phyloP scores from a whole-genome alignment of 2,329 filamentous ascomycete species.

The Fusarium sp. region DNA sequence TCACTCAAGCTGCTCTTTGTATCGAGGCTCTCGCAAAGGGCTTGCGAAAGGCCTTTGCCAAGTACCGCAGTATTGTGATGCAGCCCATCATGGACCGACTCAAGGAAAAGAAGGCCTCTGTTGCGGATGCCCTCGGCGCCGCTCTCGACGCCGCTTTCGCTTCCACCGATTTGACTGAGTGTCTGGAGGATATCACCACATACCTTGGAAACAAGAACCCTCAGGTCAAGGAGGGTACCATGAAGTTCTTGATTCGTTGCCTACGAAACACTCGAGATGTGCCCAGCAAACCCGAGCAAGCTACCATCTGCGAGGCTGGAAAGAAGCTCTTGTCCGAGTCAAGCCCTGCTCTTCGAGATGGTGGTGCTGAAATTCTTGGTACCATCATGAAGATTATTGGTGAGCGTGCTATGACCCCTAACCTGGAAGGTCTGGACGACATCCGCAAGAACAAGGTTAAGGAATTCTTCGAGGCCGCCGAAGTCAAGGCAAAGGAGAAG shows the following conservation, averaged over 20 bases:
- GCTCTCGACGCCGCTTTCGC: slow-evolving; percentile 78
- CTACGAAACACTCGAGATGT: slow-evolving; percentile 84
- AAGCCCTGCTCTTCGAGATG: slow-evolving; percentile 83
- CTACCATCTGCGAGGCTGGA: slow-evolving; percentile 83
- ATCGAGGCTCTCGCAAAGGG: slow-evolving; percentile 90
- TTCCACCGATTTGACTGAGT: slow-evolving; percentile 79
- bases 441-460: slow-evolving; percentile 96
- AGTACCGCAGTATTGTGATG: slow-evolving; percentile 83
- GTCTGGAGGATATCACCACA: slow-evolving; percentile 87
- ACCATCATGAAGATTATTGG: slow-evolving; percentile 99
- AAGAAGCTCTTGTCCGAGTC: slow-evolving; percentile 93
- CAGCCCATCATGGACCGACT: slow-evolving; percentile 91
- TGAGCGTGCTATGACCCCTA: slow-evolving; percentile 92
- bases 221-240: slow-evolving; percentile 94
- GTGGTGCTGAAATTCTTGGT: slow-evolving; percentile 90
- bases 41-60: slow-evolving; percentile 78
- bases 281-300: slow-evolving; percentile 84
- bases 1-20: slow-evolving; percentile 91
- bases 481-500: slow-evolving; percentile 67
- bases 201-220: slow-evolving; percentile 95
- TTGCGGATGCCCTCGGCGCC: slow-evolving; percentile 86
- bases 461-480: slow-evolving; percentile 79
- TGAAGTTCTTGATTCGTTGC: slow-evolving; percentile 91
- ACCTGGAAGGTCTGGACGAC: slow-evolving; percentile 91
- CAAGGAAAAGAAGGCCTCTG: slow-evolving; percentile 94